Evolutionary conservation across 2,329 filamentous ascomycete genomes (phyloP), one percentile per base, ranked within the genome.

Genomic region (Fusarium miscanthi): DNA sequence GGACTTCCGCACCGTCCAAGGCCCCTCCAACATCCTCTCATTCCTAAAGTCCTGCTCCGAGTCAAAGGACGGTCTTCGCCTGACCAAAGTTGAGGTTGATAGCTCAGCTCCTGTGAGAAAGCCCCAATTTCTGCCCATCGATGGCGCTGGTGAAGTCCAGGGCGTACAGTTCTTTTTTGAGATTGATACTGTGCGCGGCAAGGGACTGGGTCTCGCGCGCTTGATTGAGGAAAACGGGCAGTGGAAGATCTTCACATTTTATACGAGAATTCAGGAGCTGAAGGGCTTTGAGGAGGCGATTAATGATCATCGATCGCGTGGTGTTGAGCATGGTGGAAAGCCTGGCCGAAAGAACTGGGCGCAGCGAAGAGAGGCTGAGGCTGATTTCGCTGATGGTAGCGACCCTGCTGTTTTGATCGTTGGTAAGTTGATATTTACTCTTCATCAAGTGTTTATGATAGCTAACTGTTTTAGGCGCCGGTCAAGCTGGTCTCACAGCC

Each of bases 201-300:
- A 73, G 0, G 92, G 90, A 0, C 80, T 84, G 3, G 91, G 91
- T 3, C 72, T 92, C 3, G 82, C 87, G 0, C 82, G 89, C 7
- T 78, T 93, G 1, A 82, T 85, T 0, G 78, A 84, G 41, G 77
- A 84, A 30, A 80, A 83, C 52, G 81, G 78, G 0, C 40, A 64
- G 5, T 93, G 90, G 90, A 91, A 89, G 76, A 86, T 89, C 1
- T 91, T 88, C 69, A 90, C 89, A 3, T 74, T 93, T 0, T 92
- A 89, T 75, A 93, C 91, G 0, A 83, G 84, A 0, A 81, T 93
- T 9, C 76, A 84, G 4, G 85, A 87, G 41, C 70, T 93, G 9
- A 86, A 82, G 8, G 88, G 86, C 0, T 80, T 85, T 56, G 86
- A 90, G 65, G 89, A 92, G 77, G 69, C 73, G 0, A 77, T 84